Conservation (phyloP, 805 yeast species). For the Cyberlindnera samutprakarnensis region DNA sequence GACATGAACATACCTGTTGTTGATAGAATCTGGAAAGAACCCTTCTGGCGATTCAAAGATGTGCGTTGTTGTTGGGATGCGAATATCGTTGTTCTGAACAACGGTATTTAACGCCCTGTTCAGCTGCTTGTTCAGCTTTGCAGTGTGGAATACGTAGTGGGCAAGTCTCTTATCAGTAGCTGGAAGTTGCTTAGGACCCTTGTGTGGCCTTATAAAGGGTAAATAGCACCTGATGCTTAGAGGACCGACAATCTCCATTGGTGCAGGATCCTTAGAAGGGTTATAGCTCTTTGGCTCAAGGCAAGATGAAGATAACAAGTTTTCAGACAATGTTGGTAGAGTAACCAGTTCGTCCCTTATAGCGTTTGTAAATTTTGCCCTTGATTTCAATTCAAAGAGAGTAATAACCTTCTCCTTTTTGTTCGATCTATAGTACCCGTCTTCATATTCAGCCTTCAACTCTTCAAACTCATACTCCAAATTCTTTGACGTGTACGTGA, state of each 20-base stretch:
- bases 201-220: constrained; percentile 17
- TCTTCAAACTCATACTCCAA: constrained; percentile 47
- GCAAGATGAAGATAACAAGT: constrained; percentile 38
- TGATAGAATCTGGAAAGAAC: constrained; percentile 44
- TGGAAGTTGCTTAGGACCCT: constrained; percentile 2
- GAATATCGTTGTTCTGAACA: constrained; percentile 8
- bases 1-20: constrained; percentile 54
- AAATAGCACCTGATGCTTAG: constrained; percentile 11
- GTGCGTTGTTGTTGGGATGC: constrained; percentile 8
- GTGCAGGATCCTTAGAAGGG: constrained; percentile 21
- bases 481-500: constrained; percentile 54
- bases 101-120: constrained; percentile 2
- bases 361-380: constrained; percentile 33
- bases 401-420: constrained; percentile 46
- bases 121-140: constrained; percentile 3
- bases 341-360: constrained; percentile 53
- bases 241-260: constrained; percentile 16
- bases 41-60: constrained; percentile 13
- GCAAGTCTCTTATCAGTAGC: constrained; percentile 5
- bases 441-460: constrained; percentile 3
- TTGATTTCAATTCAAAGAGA: constrained; percentile 58
- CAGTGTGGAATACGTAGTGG: constrained; percentile 5
- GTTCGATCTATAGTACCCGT: constrained; percentile 6
- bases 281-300: constrained; percentile 16
- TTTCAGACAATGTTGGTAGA: constrained; percentile 48